Conservation (phyloP, 2,329 filamentous ascomycete species). For the Myriosclerotinia scirpicola region DNA sequence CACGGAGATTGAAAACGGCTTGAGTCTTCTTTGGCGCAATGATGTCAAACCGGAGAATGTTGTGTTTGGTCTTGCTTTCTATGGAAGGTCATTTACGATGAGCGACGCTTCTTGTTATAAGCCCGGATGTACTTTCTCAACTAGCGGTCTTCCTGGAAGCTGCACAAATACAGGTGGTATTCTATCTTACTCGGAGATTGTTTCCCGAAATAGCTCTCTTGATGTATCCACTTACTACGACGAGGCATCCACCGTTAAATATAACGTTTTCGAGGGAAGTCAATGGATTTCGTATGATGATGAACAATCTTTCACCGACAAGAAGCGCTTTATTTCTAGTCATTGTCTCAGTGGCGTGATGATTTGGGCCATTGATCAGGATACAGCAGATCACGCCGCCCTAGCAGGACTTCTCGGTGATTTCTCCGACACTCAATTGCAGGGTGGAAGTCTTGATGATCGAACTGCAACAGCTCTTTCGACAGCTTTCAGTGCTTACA, state of each 20-base stretch:
- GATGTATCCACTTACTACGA: conserved; percentile 31
- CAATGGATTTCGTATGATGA: conserved; percentile 36
- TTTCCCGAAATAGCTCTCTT: conserved; percentile 33
- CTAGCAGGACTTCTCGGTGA: neutral
- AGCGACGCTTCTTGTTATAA: conserved; percentile 31
- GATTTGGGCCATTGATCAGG: conserved; percentile 34
- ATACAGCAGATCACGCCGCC: neutral
- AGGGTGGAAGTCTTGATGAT: neutral
- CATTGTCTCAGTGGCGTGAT: conserved; percentile 37
- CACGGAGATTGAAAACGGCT: conserved; percentile 46
- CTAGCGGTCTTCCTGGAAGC: too few species aligned
- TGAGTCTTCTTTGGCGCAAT: conserved; percentile 50
- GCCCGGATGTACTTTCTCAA: conserved; percentile 29
- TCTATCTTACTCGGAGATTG: conserved; percentile 42
- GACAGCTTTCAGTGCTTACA: too few species aligned
- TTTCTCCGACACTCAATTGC: conserved; percentile 1
- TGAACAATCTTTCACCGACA: conserved; percentile 34
- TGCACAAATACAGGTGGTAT: conserved; percentile 21
- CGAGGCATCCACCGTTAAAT: conserved; percentile 30
- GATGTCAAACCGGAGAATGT: conserved; percentile 46
- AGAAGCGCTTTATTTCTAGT: conserved; percentile 33
- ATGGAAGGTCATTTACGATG: conserved; percentile 41
- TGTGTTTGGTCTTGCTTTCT: conserved; percentile 49
- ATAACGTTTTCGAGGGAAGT: conserved; percentile 9
- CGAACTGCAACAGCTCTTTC: too few species aligned